Evolutionary conservation across 2,329 filamentous ascomycete species (phyloP).

Genomic region (Fusarium brevicatenulatum): DNA sequence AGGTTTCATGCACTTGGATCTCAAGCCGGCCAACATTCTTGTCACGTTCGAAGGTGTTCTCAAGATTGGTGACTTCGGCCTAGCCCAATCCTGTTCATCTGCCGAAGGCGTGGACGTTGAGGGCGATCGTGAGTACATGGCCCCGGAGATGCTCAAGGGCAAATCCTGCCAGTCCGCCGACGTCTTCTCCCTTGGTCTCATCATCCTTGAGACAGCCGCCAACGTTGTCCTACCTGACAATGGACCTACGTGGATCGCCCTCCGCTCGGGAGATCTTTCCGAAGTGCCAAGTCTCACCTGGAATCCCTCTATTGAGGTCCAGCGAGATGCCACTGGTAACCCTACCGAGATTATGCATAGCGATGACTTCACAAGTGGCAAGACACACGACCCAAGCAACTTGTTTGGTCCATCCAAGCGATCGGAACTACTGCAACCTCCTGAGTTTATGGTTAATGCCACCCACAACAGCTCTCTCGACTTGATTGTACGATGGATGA

Average conservation of each 20-base stretch:
- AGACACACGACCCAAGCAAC: constrained; percentile 48
- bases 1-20: constrained; percentile 84
- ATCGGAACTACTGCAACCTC: constrained; percentile 69
- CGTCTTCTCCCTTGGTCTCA: constrained; percentile 92
- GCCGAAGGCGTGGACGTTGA: constrained; percentile 84
- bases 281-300: constrained; percentile 89
- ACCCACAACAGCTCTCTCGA: constrained; percentile 81
- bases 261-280: constrained; percentile 88
- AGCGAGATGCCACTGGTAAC: constrained; percentile 75
- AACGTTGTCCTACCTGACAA: constrained; percentile 96
- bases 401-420: constrained; percentile 60
- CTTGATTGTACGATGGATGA: constrained; percentile 87
- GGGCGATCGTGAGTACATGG: constrained; percentile 96
- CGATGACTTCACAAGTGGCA: constrained; percentile 48
- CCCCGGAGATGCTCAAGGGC: constrained; percentile 88
- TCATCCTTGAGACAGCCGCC: constrained; percentile 92
- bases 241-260: constrained; percentile 87
- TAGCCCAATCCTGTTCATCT: constrained; percentile 83
- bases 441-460: constrained; percentile 87
- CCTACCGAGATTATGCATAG: constrained; percentile 52
- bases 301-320: constrained; percentile 75
- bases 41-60: constrained; percentile 83
- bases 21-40: constrained; percentile 87
- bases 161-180: constrained; percentile 91
- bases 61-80: constrained; percentile 87